phyloP scores from a whole-genome alignment of 176 grass and related monocot species.

The Bolboschoenus planiculmis region DNA sequence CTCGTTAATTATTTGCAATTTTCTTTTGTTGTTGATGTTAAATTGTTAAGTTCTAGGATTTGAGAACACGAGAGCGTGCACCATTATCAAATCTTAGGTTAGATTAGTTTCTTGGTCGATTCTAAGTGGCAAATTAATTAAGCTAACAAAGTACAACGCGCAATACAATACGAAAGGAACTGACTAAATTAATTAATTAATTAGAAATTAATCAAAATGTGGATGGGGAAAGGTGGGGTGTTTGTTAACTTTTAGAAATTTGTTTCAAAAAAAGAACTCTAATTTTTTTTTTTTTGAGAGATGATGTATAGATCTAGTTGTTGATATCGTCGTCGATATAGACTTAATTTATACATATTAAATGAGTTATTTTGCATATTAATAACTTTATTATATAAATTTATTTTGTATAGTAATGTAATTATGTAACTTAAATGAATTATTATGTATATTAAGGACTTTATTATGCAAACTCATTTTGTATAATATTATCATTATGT shows the following conservation, averaged over 20 bases:
- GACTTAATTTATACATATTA: too few relatives aligned
- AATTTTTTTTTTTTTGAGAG: too few relatives aligned
- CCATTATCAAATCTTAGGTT: neutral
- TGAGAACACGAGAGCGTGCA: constrained; percentile 14
- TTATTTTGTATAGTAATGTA: too few relatives aligned
- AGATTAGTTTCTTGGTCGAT: neutral
- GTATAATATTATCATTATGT: too few relatives aligned
- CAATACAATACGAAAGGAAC: neutral
- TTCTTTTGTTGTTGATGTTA: neutral
- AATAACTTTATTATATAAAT: too few relatives aligned
- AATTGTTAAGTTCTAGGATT: constrained; percentile 3
- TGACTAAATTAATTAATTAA: neutral
- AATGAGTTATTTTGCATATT: too few relatives aligned
- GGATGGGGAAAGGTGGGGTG: neutral
- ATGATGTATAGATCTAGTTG: too few relatives aligned
- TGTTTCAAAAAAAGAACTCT: too few relatives aligned
- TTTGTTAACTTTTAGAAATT: neutral
- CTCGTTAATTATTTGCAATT: neutral
- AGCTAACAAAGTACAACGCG: neutral
- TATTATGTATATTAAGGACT: too few relatives aligned
- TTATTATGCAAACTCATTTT: too few relatives aligned
- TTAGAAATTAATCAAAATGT: neutral
- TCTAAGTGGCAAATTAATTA: neutral
- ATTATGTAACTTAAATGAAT: too few relatives aligned
- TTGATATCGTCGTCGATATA: too few relatives aligned